Conservation (phyloP, 768 basidiomycete species). For the Dictyophora rubrovolvata region DNA sequence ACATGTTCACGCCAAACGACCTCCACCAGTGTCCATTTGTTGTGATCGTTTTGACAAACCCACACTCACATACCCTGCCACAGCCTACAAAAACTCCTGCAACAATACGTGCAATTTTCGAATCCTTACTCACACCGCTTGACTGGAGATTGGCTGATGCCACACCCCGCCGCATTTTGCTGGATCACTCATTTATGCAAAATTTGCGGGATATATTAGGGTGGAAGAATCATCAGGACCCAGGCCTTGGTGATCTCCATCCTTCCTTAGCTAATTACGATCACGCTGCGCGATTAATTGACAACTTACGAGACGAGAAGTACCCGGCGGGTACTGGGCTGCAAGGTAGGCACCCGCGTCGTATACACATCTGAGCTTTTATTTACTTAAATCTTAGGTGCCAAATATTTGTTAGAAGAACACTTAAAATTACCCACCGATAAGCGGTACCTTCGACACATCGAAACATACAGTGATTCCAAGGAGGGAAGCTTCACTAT, state of each 20-base stretch:
- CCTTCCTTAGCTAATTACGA: constrained; percentile 18
- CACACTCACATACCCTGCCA: constrained; percentile 9
- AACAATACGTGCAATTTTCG: constrained; percentile 7
- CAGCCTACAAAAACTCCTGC: constrained; percentile 6
- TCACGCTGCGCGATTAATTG: constrained; percentile 17
- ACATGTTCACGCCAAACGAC: constrained; percentile 10
- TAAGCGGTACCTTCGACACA: constrained; percentile 17
- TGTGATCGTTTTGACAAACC: constrained; percentile 10
- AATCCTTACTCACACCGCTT: constrained; percentile 10
- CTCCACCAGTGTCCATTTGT: constrained; percentile 10
- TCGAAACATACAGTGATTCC: constrained; percentile 8
- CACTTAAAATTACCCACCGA: constrained; percentile 8
- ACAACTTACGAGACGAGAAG: constrained; percentile 10
- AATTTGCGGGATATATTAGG: constrained; percentile 11
- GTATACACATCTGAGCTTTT: too few species aligned
- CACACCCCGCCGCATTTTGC: constrained; percentile 19
- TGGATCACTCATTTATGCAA: constrained; percentile 18
- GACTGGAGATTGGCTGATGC: constrained; percentile 21
- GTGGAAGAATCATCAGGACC: constrained; percentile 12
- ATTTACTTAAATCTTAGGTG: constrained; percentile 1
- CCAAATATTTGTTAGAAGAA: constrained; percentile 7
- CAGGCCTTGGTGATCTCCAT: constrained; percentile 12
- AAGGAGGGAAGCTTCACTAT: constrained; percentile 8
- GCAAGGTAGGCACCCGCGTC: constrained; percentile 13
- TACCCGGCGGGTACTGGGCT: constrained; percentile 19